Base-by-base conservation (phyloP, 2,329 filamentous ascomycete species). In the Diaporthe batatas region DNA sequence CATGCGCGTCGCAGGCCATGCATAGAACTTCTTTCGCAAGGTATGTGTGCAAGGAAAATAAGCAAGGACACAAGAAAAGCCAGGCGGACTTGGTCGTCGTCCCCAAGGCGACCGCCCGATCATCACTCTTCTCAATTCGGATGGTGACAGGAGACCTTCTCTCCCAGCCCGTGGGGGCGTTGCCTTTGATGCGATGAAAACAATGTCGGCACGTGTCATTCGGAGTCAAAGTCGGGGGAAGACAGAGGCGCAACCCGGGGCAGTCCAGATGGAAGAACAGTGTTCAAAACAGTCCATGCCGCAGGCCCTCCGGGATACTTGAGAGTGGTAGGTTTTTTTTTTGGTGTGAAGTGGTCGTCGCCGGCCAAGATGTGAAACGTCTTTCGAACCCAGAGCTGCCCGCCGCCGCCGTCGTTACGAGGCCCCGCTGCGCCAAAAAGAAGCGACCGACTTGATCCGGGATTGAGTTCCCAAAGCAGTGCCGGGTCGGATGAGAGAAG, bases 281-380 rank as follows among this genome's bases (percentile, higher is more conserved):
- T 44, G 49, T 65, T 36, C 36, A 39, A 23, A 57, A 49, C 59
- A 39, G 59, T 69, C 67, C 39, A 32, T 62, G 25, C 70, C 54
- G 42, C 73, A 64, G 39, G 47, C 25, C 67, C 71, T 59, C 58
- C 44, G 36, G 42, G 34, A 32, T 23, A 47, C 23, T 54, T 34
- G 54, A 21, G 67, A 16, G 39, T 73, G 65, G 68, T 67, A 42
- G 58, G 70, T 65, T 64, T 64, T 73, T 73, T 69, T 68, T 69
- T 69, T 72, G 64, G 42, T 74, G 69, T 65, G 53, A 73, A 67
- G 68, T 65, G 73, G 73, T 73, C 73, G 73, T 75, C 73, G 73
- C 73, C 73, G 73, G 68, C 73, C 73, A 73, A 70, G 54, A 65
- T 73, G 55, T 70, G 64, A 73, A 73, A 57, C 68, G 72, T 75